Percentiles rank a stretch among this genome's conserved stretches.
Evolutionary conservation across 208 protist species (phyloP).

Genomic region (Trypanosoma mega): DNA sequence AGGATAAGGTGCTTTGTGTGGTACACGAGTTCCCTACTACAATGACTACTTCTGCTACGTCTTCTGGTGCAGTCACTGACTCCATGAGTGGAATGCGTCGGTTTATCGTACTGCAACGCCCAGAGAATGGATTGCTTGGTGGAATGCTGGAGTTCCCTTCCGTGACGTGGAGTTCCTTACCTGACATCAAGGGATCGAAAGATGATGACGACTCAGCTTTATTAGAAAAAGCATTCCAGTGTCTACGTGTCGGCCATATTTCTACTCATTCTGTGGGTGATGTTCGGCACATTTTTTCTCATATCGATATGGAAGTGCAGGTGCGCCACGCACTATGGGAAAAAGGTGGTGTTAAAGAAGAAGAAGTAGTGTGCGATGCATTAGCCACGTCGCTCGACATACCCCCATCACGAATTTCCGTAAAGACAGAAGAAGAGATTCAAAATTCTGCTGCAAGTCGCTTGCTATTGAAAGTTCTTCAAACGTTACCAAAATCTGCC

Average conservation of each 20-base stretch:
- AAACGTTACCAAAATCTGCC: slow-evolving; percentile 11
- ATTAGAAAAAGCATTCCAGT: background rate
- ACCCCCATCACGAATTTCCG: slow-evolving; percentile 29
- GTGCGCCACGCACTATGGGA: slow-evolving; percentile 58
- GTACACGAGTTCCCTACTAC: slow-evolving; percentile 82
- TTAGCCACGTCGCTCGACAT: slow-evolving; percentile 23
- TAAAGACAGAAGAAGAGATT: slow-evolving; percentile 57
- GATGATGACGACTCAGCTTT: slow-evolving; percentile 1
- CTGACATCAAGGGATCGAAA: slow-evolving; percentile 3
- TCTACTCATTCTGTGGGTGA: slow-evolving; percentile 21
- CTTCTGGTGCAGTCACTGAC: too few relatives aligned
- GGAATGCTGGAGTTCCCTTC: slow-evolving; percentile 86
- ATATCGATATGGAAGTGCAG: slow-evolving; percentile 77
- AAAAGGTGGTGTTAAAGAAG: background rate
- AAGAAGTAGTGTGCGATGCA: slow-evolving; percentile 21
- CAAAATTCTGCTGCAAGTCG: slow-evolving; percentile 43
- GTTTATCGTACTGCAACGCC: slow-evolving; percentile 67
- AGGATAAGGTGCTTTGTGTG: slow-evolving; percentile 61
- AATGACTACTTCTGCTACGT: too few relatives aligned
- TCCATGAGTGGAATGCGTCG: slow-evolving; percentile 20
- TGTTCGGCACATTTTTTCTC: slow-evolving; percentile 80
- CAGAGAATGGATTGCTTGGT: slow-evolving; percentile 57
- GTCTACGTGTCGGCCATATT: slow-evolving; percentile 9
- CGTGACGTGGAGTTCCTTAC: slow-evolving; percentile 24
- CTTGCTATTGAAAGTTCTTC: slow-evolving; percentile 60